Evolutionary conservation across 164 flowering plant species (phyloP), one percentile per base, ranked within the genome.

Genomic region (Piper longum): DNA sequence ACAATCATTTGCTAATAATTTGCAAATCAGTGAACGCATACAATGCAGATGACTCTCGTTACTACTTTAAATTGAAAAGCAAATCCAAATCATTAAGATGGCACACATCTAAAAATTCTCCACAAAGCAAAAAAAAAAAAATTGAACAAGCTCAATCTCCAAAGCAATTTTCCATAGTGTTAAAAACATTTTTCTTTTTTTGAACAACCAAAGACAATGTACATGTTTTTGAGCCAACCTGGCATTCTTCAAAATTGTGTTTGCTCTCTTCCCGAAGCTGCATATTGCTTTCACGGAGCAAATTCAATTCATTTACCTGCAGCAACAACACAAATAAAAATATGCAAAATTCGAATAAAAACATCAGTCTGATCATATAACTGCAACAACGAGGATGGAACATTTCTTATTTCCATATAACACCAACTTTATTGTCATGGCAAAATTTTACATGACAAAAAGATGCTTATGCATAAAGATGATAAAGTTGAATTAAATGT

Each of bases 241-340:
- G 95, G 65, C 97, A 88, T 59, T 93, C 97, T 64, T 93, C 93
- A 72, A 93, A 86, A 72, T 90, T 90, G 67, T 88, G 83, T 68
- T 81, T 82, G 75, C 88, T 93, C 72, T 93, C 99, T 73, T 88
- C 97, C 67, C 97, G 79, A 16, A 93, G 92, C 69, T 93, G 99
- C 68, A 76, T 62, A 65, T 93, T 93, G 74, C 99, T 93, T 77
- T 93, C 99, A 61, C 99, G 90, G 64, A 93, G 95, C 76, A 93
- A 74, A 65, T 79, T 90, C 70, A 90, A 72, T 69, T 93, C 97
- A 56, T 82, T 81, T 60, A 87, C 83, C 96, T 88, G 78, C 45
- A 67, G 66, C 63, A 55, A 43, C 43, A 7, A 43, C 2, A 9
- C 12, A 9, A 48, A 3, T 9, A 48, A 14, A 48, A 14, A 14